phyloP scores from a whole-genome alignment of 495 filamentous ascomycete species.

The Lineolata rhizophorae region DNA sequence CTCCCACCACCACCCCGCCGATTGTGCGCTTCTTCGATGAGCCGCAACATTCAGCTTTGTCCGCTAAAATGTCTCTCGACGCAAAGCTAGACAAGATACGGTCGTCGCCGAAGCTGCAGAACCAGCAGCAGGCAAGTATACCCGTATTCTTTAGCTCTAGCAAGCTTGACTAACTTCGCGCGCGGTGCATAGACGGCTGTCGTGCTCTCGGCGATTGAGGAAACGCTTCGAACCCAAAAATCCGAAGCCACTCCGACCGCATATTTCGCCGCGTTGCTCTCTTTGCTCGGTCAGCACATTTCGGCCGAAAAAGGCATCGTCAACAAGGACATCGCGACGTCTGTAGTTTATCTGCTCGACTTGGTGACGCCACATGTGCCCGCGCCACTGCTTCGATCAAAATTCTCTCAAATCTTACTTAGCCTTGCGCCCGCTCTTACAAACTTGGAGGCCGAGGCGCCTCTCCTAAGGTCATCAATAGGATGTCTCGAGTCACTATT shows the following conservation, averaged over 20 bases:
- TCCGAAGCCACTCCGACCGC: slow-evolving; percentile 66
- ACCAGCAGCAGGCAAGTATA: slow-evolving; percentile 60
- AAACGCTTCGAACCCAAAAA: slow-evolving; percentile 71
- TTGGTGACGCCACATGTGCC: slow-evolving; percentile 66
- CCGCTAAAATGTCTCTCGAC: slow-evolving; percentile 62
- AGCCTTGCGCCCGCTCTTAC: slow-evolving; percentile 67
- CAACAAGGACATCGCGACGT: slow-evolving; percentile 68
- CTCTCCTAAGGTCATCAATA: slow-evolving; percentile 69
- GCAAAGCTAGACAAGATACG: slow-evolving; percentile 93
- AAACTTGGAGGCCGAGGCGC: slow-evolving; percentile 64
- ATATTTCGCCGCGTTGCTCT: slow-evolving; percentile 91
- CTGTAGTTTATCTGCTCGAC: slow-evolving; percentile 92
- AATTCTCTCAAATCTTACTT: slow-evolving; percentile 81
- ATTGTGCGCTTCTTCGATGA: too few species aligned
- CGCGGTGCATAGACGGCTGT: slow-evolving; percentile 43
- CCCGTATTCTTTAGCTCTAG: neutral
- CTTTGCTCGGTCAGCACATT: slow-evolving; percentile 58
- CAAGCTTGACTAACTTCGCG: neutral
- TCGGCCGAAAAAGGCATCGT: slow-evolving; percentile 35
- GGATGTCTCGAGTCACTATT: slow-evolving; percentile 79
- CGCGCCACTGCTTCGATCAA: slow-evolving; percentile 63
- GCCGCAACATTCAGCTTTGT: too few species aligned
- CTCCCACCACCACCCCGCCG: too few species aligned
- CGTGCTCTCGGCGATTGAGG: slow-evolving; percentile 76
- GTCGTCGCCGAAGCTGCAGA: slow-evolving; percentile 75